Evolutionary conservation across 805 yeast genomes (phyloP), one percentile per base, ranked within the genome.

Genomic region (Kuraishia floccosa): DNA sequence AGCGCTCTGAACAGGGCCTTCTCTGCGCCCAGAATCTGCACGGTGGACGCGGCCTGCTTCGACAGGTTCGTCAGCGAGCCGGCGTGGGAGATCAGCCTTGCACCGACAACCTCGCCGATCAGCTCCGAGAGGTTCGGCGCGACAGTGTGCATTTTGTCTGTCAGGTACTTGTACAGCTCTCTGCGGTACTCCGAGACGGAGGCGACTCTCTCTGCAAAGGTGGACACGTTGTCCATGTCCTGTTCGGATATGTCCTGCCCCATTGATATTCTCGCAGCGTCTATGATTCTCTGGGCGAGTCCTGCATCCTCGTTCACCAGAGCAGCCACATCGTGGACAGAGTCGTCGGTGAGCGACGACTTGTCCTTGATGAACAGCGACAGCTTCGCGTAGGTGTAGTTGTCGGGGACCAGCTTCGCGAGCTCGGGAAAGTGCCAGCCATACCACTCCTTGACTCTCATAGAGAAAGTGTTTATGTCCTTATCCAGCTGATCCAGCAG

Each of bases 401-500:
- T 86, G 60, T 87, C 96, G 44, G 84, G 75, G 32, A 83, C 93
- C 49, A 87, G 72, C 63, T 81, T 83, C 47, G 93, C 91, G 63
- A 86, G 73, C 65, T 86, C 96, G 36, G 96, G 96, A 77, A 91
- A 86, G 58, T 86, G 96, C 96, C 96, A 86, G 49, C 95, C 94
- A 64, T 86, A 86, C 96, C 96, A 86, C 64, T 86, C 96, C 66
- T 86, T 84, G 43, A 82, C 91, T 63, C 96, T 77, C 96, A 86
- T 86, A 36, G 96, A 79, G 58, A 83, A 91, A 37, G 96, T 87
- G 69, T 91, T 91, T 60, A 91, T 81, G 57, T 91, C 98, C 66
- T 93, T 93, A 65, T 91, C 98, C 50, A 91, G 76, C 64, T 91
- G 96, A 56, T 93, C 98, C 50, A 91, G 73, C 46, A 89, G 69